Base-by-base conservation (phyloP, 129 eudicot genomes). In the Gnaphalium uliginosum region DNA sequence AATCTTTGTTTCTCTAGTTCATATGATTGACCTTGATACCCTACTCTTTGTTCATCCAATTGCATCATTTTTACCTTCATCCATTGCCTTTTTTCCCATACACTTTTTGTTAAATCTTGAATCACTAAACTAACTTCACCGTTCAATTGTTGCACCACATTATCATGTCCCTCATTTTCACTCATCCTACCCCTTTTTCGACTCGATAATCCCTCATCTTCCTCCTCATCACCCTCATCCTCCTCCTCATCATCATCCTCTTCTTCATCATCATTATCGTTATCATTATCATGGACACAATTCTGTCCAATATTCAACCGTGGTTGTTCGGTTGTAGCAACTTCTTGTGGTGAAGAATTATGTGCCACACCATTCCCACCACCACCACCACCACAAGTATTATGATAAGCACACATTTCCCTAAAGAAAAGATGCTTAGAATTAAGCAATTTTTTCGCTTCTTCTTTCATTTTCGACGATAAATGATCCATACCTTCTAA, bases 391-490 rank as follows among this genome's bases (percentile, higher is more conserved):
- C 78, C 73, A 60, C 97, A 90, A 69, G 91, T 90, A 48, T 87
- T 90, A 35, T 90, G 96, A 59, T 93, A 93, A 75, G 97, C 96
- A 75, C 98, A 93, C 98, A 93, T 93, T 78, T 93, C 98, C 83
- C 96, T 71, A 82, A 93, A 93, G 65, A 88, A 93, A 79, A 93
- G 85, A 63, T 93, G 98, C 86, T 93, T 93, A 4, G 98, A 90
- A 81, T 90, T 93, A 8, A 93, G 81, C 77, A 93, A 79, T 71
- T 93, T 93, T 66, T 76, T 86, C 9, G 78, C 98, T 53, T 93
- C 98, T 24, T 93, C 97, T 81, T 93, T 93, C 87, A 84, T 43
- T 65, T 93, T 93, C 4, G 86, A 72, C 0, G 97, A 74, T 1
- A 93, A 30, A 73, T 90, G 87, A 54, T 88, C 96, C 97, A 93